These are phyloP conservation scores for Nemania serpens DNA, from an alignment of 2,329 filamentous ascomycete genomes.

Conservation along the genomic window DNA sequence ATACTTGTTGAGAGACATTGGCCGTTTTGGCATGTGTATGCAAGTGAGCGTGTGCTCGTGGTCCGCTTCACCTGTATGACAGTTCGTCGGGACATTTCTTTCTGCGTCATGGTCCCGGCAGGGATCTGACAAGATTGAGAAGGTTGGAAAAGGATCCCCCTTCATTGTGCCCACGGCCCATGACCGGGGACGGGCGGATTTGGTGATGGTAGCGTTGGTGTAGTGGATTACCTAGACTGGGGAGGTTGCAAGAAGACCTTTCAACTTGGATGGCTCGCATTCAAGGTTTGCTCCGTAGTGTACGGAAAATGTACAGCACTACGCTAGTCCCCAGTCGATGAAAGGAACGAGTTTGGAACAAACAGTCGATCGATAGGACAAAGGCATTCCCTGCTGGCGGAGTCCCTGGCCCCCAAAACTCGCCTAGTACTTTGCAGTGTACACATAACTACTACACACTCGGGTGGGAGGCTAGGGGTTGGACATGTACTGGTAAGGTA, in stretches of 20 bases:
- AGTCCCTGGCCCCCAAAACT: slow-evolving; percentile 39
- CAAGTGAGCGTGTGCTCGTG: slow-evolving; percentile 40
- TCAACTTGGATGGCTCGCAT: slow-evolving; percentile 38
- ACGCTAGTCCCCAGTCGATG: slow-evolving; percentile 33
- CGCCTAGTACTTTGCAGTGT: slow-evolving; percentile 17
- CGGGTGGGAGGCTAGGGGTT: background rate
- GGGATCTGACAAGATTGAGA: slow-evolving; percentile 39
- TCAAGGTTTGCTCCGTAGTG: slow-evolving; percentile 41
- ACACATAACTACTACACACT: background rate
- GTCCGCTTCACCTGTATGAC: slow-evolving; percentile 43
- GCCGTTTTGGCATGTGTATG: slow-evolving; percentile 45
- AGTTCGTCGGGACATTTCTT: slow-evolving; percentile 40
- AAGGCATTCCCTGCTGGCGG: slow-evolving; percentile 36
- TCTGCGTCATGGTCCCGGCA: slow-evolving; percentile 46
- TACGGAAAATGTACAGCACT: slow-evolving; percentile 24
- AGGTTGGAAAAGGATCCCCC: slow-evolving; percentile 38
- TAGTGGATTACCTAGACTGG: slow-evolving; percentile 39
- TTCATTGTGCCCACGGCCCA: slow-evolving; percentile 40
- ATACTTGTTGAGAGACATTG: slow-evolving; percentile 43
- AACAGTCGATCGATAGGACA: slow-evolving; percentile 33
- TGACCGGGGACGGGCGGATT: slow-evolving; percentile 39
- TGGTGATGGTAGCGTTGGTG: slow-evolving; percentile 41
- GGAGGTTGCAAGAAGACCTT: slow-evolving; percentile 37
- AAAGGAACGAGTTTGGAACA: slow-evolving; percentile 43
- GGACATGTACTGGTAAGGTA: no score